Evolutionary conservation across 2,329 filamentous ascomycete genomes (phyloP).

Genomic region (Penicillium sp.): DNA sequence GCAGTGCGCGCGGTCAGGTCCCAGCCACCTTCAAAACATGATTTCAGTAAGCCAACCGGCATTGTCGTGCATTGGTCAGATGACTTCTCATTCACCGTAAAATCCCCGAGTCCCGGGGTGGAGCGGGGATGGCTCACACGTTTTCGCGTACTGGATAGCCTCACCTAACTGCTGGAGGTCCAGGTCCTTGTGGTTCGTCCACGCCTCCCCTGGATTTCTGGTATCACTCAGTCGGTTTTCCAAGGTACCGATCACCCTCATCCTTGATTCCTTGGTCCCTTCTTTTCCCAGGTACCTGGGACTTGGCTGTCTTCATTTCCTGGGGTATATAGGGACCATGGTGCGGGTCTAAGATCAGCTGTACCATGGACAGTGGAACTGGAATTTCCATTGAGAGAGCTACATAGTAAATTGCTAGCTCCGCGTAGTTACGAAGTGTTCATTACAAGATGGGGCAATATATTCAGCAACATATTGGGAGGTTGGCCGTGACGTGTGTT

Average conservation of each 20-base stretch:
- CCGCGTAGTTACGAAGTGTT: not conserved
- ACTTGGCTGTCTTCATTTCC: constrained; percentile 4
- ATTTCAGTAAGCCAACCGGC: constrained; percentile 6
- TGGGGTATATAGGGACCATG: constrained; percentile 8
- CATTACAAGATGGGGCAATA: not conserved
- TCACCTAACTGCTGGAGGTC: no score
- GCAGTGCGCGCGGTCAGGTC: constrained; percentile 9
- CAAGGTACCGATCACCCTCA: constrained; percentile 1
- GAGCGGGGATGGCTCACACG: no score
- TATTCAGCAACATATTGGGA: not conserved
- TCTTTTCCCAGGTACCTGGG: constrained; percentile 17
- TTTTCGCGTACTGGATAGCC: no score
- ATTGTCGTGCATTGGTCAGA: constrained; percentile 23
- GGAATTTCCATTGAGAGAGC: not conserved
- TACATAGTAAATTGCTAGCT: no score
- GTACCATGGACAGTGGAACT: not conserved
- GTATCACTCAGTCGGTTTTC: not conserved
- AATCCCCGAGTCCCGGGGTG: constrained; percentile 19
- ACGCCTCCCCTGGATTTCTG: not conserved
- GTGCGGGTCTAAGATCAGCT: not conserved
- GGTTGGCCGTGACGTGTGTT: not conserved
- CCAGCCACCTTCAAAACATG: constrained; percentile 16
- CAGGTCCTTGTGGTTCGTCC: no score
- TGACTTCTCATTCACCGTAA: constrained; percentile 17
- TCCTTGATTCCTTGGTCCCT: not conserved